Conservation (phyloP, 1,284 basidiomycete species). For the Anthracocystis setariae region DNA sequence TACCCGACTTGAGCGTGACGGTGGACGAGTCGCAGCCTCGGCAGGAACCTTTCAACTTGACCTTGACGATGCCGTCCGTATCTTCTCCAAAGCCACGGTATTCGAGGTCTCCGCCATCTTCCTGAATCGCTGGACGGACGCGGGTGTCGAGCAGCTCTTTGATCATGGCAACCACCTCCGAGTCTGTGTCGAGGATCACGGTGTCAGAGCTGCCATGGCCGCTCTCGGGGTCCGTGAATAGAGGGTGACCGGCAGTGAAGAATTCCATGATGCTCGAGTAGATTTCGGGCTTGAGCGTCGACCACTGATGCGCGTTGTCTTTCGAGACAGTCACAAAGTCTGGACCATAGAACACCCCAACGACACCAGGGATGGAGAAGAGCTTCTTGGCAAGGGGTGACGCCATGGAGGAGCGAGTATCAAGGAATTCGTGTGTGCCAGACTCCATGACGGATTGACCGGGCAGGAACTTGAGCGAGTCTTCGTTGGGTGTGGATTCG, state of each 20-base stretch:
- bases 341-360: constrained; percentile 90
- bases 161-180: constrained; percentile 98
- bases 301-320: constrained; percentile 84
- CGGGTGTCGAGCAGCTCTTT: constrained; percentile 96
- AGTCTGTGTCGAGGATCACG: constrained; percentile 91
- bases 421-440: constrained; percentile 89
- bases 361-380: constrained; percentile 91
- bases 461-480: constrained; percentile 97
- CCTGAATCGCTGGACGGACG: constrained; percentile 94
- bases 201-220: constrained; percentile 88
- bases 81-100: constrained; percentile 78
- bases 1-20: constrained; percentile 83
- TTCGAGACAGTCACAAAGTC: constrained; percentile 98
- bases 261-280: constrained; percentile 98
- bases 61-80: constrained; percentile 72
- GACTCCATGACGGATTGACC: constrained; percentile 86
- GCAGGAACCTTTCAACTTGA: constrained; percentile 96
- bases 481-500: constrained; percentile 94
- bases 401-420: constrained; percentile 71
- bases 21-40: constrained; percentile 90
- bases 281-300: constrained; percentile 94
- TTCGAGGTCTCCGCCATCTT: constrained; percentile 90
- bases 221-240: constrained; percentile 76
- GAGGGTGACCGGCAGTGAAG: constrained; percentile 85
- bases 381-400: constrained; percentile 92